phyloP scores from a whole-genome alignment of 257 asterid genomes.

The Plectranthus barbatus region DNA sequence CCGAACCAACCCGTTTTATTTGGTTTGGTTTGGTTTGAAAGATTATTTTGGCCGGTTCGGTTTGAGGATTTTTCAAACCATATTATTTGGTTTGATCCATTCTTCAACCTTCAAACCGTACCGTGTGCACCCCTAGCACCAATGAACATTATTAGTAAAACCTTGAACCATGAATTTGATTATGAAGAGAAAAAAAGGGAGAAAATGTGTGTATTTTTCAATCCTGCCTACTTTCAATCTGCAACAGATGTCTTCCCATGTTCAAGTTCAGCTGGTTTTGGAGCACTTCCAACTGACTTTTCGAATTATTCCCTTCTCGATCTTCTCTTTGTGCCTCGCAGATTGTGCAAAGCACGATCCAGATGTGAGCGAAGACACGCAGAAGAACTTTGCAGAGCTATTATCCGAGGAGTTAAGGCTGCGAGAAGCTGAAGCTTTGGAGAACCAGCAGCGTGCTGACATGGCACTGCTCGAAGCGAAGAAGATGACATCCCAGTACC shows the following conservation, averaged over 20 bases:
- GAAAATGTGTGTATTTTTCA: background rate
- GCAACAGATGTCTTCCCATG: background rate
- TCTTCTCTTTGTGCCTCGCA: constrained; percentile 19
- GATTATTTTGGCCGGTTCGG: too few species aligned
- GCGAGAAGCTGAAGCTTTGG: constrained; percentile 73
- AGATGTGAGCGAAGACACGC: constrained; percentile 73
- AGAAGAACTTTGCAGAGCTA: constrained; percentile 76
- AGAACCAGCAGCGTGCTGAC: constrained; percentile 78
- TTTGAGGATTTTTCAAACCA: too few species aligned
- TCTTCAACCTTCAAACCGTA: too few species aligned
- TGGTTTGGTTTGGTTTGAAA: too few species aligned
- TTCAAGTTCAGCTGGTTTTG: background rate
- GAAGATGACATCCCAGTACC: constrained; percentile 87
- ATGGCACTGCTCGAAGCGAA: constrained; percentile 87
- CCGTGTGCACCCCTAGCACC: too few species aligned
- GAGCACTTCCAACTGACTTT: background rate
- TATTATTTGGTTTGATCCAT: too few species aligned
- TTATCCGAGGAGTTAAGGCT: constrained; percentile 74
- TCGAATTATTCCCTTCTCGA: background rate
- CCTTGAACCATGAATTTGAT: background rate
- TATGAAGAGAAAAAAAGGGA: background rate
- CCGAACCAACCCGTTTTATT: too few species aligned
- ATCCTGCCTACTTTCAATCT: too few species aligned
- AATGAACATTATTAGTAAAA: background rate
- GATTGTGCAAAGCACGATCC: constrained; percentile 90